These are phyloP conservation scores for Eustoma russellianum DNA, from an alignment of 257 asterid genomes.

Conservation along the genomic window DNA sequence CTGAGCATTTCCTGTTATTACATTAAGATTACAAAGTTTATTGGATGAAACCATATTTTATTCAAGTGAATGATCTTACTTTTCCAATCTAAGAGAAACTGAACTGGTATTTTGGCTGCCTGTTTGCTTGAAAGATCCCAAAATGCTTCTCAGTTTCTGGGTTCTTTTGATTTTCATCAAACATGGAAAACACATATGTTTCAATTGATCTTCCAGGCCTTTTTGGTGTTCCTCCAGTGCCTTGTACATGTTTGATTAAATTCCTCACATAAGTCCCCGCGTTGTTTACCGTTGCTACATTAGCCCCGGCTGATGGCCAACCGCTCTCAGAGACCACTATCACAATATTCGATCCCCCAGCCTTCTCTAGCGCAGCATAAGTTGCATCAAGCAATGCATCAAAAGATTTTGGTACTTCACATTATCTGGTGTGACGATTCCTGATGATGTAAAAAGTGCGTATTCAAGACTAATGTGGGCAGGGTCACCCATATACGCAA, in stretches of 20 bases:
- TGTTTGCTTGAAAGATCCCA: slow-evolving; percentile 29
- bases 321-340: slow-evolving; percentile 33
- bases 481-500: slow-evolving; percentile 7
- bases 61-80: too few species aligned
- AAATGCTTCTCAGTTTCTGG: slow-evolving; percentile 29
- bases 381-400: slow-evolving; percentile 26
- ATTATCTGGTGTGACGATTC: slow-evolving; percentile 14
- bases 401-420: slow-evolving; percentile 20
- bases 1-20: too few species aligned
- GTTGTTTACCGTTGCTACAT: slow-evolving; percentile 8
- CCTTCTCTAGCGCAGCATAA: slow-evolving; percentile 22
- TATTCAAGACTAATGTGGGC: slow-evolving; percentile 10
- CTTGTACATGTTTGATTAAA: slow-evolving; percentile 14
- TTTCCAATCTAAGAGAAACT: slow-evolving; percentile 3
- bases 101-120: slow-evolving; percentile 22
- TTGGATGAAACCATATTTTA: too few species aligned
- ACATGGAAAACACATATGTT: slow-evolving; percentile 50
- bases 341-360: slow-evolving; percentile 14
- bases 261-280: slow-evolving; percentile 8
- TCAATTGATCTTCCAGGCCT: slow-evolving; percentile 22
- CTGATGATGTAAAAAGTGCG: slow-evolving; percentile 22
- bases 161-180: slow-evolving; percentile 37
- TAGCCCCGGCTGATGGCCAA: slow-evolving; percentile 30
- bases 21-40: too few species aligned
- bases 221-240: slow-evolving; percentile 28